phyloP scores from a whole-genome alignment of 495 filamentous ascomycete genomes.

The Neurospora africana region DNA sequence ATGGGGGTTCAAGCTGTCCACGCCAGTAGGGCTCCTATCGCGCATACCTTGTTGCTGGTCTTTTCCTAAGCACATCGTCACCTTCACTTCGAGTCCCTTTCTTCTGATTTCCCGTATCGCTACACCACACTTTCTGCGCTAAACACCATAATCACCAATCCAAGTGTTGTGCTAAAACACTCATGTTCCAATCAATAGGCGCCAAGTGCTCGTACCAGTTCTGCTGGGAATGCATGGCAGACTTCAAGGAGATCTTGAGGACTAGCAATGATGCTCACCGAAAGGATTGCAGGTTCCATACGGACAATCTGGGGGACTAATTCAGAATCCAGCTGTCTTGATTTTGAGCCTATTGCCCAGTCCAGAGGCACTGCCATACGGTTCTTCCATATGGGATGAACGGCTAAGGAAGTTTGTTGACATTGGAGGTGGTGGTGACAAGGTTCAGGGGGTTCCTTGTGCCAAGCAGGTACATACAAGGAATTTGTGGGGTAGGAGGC shows the following conservation, averaged over 20 bases:
- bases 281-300: constrained; percentile 8
- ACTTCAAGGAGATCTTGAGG: constrained; percentile 5
- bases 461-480: too few species aligned
- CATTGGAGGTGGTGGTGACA: background rate
- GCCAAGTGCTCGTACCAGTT: constrained; percentile 11
- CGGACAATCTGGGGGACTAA: constrained; percentile 1
- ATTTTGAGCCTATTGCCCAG: background rate
- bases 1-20: background rate
- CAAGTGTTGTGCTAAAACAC: background rate
- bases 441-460: background rate
- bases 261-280: constrained; percentile 10
- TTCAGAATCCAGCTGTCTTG: too few species aligned
- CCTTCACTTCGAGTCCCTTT: background rate
- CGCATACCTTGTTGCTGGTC: background rate
- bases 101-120: background rate
- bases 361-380: background rate
- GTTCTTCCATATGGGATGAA: background rate
- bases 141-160: background rate
- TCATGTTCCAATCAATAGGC: constrained; percentile 1
- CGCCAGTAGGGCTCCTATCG: background rate
- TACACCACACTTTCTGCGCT: background rate
- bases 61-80: background rate
- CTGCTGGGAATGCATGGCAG: constrained; percentile 17
- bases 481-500: background rate
- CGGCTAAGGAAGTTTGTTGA: background rate